Evolutionary conservation across 2,329 filamentous ascomycete species (phyloP), one percentile per base, ranked within the genome.

Genomic region (Tolypocladium nubicola): DNA sequence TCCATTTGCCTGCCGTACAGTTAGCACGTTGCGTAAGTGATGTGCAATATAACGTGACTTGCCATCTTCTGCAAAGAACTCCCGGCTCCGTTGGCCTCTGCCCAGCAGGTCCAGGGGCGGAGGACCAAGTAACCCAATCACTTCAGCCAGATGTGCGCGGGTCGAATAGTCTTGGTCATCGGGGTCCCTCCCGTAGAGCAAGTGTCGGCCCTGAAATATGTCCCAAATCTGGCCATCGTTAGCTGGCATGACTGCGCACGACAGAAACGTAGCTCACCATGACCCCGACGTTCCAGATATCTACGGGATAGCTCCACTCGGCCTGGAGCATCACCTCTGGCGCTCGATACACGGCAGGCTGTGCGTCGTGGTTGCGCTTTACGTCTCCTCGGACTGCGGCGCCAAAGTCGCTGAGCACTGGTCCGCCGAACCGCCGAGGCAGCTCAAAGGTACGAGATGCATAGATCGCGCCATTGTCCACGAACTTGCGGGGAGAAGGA

Each of bases 301-400:
- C 26, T 30, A 30, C 26, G 26, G 26, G 26, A 30, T 30, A 30
- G 26, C 59, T 62, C 66, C 65, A 68, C 8, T 54, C 56, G 2
- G 59, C 59, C 57, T 57, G 54, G 1, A 68, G 52, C 59, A 66
- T 62, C 5, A 67, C 64, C 55, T 68, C 65, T 9, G 26, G 66
- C 4, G 64, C 60, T 11, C 62, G 60, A 53, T 65, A 68, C 13
- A 64, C 57, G 23, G 63, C 47, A 4, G 62, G 63, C 52, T 67
- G 64, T 26, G 61, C 62, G 33, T 61, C 52, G 47, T 64, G 57
- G 30, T 61, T 61, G 26, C 53, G 40, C 30, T 52, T 52, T 16
- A 11, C 1, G 14, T 52, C 49, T 19, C 49, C 49, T 11, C 19
- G 16, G 11, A 52, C 49, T 16, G 49, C 49, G 1, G 49, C 26